Evolutionary conservation across 495 filamentous ascomycete species (phyloP).

Genomic region (Neurospora sp.): DNA sequence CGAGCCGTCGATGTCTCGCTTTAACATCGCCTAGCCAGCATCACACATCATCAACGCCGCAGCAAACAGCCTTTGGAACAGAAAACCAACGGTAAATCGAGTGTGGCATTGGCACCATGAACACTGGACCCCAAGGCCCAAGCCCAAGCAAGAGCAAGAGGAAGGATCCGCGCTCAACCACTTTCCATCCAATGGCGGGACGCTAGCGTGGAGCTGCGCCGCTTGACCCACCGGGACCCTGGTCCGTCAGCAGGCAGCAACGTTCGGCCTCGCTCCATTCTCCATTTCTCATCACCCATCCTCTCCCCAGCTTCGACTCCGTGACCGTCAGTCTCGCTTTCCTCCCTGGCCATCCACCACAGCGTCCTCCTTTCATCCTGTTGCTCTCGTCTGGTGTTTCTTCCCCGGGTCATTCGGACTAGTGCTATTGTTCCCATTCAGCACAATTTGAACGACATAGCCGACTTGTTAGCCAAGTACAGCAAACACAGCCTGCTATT

Average conservation of each 20-base stretch:
- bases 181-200: conserved; percentile 11
- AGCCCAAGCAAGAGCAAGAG: conserved; percentile 1
- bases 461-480: neutral
- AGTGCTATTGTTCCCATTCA: neutral
- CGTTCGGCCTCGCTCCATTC: conserved; percentile 8
- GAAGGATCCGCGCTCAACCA: conserved; percentile 15
- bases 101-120: conserved; percentile 15
- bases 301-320: neutral
- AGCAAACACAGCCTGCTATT: neutral
- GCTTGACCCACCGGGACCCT: conserved; percentile 16
- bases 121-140: conserved; percentile 1
- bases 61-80: neutral
- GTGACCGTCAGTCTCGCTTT: neutral
- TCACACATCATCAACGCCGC: conserved; percentile 5
- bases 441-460: neutral
- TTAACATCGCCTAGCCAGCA: conserved; percentile 9
- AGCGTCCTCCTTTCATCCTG: conserved; percentile 4
- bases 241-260: conserved; percentile 24
- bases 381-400: conserved; percentile 2
- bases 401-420: conserved; percentile 13
- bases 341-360: conserved; percentile 8
- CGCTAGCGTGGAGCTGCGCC: conserved; percentile 16
- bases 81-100: neutral
- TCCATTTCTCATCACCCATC: conserved; percentile 27
- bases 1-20: neutral